These are phyloP conservation scores for Neltuma alba DNA, from an alignment of 306 rosid genomes.

Conservation along the genomic window DNA sequence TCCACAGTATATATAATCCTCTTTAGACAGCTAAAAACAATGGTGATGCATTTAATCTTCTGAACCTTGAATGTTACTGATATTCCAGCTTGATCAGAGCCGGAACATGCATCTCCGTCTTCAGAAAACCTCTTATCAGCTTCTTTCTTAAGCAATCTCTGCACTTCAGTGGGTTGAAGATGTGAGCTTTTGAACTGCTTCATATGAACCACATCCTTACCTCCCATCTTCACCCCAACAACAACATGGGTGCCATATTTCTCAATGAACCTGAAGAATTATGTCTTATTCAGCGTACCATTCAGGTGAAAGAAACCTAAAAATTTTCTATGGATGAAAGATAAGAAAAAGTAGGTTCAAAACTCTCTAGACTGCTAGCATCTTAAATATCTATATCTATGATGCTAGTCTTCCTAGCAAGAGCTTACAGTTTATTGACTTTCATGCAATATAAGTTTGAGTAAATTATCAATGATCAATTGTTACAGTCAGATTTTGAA, in stretches of 20 bases:
- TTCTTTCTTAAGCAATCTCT: constrained; percentile 49
- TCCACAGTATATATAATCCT: not conserved
- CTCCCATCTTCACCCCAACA: constrained; percentile 79
- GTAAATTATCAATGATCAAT: not conserved
- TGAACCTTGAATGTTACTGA: constrained; percentile 44
- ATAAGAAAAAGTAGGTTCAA: not conserved
- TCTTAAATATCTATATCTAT: not conserved
- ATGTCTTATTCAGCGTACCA: constrained; percentile 5
- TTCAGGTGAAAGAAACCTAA: not conserved
- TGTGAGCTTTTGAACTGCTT: constrained; percentile 57
- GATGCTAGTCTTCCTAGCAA: not conserved
- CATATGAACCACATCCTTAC: constrained; percentile 58
- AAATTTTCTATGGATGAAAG: not conserved
- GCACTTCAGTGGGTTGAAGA: constrained; percentile 54
- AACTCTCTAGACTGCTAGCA: not conserved
- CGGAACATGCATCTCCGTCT: constrained; percentile 34
- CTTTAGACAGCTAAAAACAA: not conserved
- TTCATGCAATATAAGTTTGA: not conserved
- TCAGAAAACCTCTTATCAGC: constrained; percentile 62
- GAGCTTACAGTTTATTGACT: not conserved
- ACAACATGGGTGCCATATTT: constrained; percentile 72
- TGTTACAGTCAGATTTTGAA: not conserved
- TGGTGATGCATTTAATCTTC: constrained; percentile 11
- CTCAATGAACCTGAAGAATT: constrained; percentile 62
- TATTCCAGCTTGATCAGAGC: constrained; percentile 24